phyloP scores from a whole-genome alignment of 208 protist species.

The Trypanosoma caninum region DNA sequence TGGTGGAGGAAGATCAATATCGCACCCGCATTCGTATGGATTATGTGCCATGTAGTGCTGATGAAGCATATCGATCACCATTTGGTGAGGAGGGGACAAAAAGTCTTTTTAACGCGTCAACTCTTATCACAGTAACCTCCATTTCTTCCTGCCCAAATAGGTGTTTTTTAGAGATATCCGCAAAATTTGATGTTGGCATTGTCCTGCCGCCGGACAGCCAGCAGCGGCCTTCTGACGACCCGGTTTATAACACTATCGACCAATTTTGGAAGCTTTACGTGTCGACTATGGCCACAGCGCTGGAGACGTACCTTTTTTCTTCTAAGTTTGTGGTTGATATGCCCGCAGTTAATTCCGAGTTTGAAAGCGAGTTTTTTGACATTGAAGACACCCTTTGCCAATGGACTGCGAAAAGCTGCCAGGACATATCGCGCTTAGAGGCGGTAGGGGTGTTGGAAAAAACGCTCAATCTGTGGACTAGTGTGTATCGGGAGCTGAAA shows the following conservation, averaged over 20 bases:
- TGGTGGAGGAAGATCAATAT: constrained; percentile 5
- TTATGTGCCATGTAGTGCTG: constrained; percentile 29
- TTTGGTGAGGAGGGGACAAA: constrained; percentile 32
- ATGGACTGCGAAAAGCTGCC: constrained; percentile 16
- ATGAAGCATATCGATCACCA: constrained; percentile 37
- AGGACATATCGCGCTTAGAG: constrained; percentile 15
- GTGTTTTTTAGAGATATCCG: constrained; percentile 47
- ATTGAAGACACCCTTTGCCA: constrained; percentile 35
- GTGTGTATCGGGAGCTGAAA: constrained; percentile 28
- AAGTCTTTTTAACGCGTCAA: constrained; percentile 11
- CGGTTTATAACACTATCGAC: constrained; percentile 11
- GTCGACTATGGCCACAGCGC: constrained; percentile 13
- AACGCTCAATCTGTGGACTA: constrained; percentile 30
- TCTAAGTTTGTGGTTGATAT: constrained; percentile 24
- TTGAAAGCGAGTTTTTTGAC: constrained; percentile 21
- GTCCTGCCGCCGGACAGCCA: constrained; percentile 2
- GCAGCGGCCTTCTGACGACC: neutral
- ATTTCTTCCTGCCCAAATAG: constrained; percentile 40
- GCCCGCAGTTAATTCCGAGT: constrained; percentile 1
- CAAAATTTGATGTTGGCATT: constrained; percentile 22
- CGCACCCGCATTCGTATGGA: constrained; percentile 25
- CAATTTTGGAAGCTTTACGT: constrained; percentile 36
- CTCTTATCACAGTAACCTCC: constrained; percentile 25
- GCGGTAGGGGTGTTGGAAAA: constrained; percentile 31
- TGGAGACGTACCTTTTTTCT: constrained; percentile 32